Evolutionary conservation across 306 rosid species (phyloP), one percentile per base, ranked within the genome.

Genomic region (Canavalia ensiformis): DNA sequence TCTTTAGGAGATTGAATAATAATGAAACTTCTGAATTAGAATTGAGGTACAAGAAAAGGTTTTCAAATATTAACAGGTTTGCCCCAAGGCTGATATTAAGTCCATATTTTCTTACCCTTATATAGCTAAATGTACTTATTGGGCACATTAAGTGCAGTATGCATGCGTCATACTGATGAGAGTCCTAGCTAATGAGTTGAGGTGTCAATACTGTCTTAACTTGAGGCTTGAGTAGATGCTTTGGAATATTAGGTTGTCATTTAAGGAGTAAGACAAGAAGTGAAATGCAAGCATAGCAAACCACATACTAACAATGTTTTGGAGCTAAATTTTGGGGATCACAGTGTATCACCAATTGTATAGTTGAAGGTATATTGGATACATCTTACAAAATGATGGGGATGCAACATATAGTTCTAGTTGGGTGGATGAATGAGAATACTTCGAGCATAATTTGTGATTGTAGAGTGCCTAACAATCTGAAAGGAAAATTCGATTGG

Each of bases 51-150:
- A 45, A 13, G 49, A 13, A 8, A 47, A 33, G 59, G 11, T 46
- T 75, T 75, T 75, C 35, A 59, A n/a, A 46, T 30, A 44, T 75
- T 6, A 31, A 1, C 60, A 60, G 80, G 45, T 44, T 75, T 59
- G 18, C 52, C 56, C 42, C 78, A 42, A 41, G 34, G 18, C 13
- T 11, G 13, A 34, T 35, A 60, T 45, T 29, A 4, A 8, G 13
- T 33, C 60, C 54, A 7, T 67, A 42, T 71, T 39, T 51, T 52
- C 41, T 33, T n/a, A 10, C 37, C 58, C 7, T 69, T 45, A 47
- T 74, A 5, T 73, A 39, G 29, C 29, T 55, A 45, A 25, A n/a
- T 75, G 46, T 58, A 74, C 69, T 44, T 74, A 59, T 75, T 7
- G 42, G 45, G 35, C 39, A 25, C 57, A 58, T 58, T 29, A 12